Base-by-base conservation (phyloP, 768 basidiomycete species). In the Leccinum ochraceum region DNA sequence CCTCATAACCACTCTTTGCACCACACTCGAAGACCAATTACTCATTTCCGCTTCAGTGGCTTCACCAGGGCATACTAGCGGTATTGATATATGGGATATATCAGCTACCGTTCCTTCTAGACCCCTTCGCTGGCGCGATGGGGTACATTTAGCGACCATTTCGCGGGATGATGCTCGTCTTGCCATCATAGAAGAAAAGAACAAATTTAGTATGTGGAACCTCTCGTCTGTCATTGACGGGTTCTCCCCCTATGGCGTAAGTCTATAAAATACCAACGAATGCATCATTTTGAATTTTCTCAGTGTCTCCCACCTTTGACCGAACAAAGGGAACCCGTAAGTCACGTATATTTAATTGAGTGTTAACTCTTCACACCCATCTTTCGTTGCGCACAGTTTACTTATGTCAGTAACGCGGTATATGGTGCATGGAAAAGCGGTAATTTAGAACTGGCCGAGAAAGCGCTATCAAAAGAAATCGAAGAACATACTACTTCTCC, bases 51-150 rank as follows among this genome's bases (percentile, higher is more conserved):
- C 30, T 30, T 30, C 30, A 9, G 30, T 30, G 30, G 5, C 22
- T 20, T 22, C 34, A 53, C 26, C 34, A 13, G 22, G 57, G 42
- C 20, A 30, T 30, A 2, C 7, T 9, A 30, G 4, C 1, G 11
- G n/a, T 6, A 51, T 67, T 30, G 60, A 66, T 28, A 53, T 67
- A n/a, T 67, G 66, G 63, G 59, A 60, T 48, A 57, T 57, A 55
- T 26, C 54, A 30, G 20, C 36, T 17, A 50, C n/a, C 26, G 28
- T 52, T 37, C 4, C 52, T 14, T 22, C 26, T 5, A 13, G 53
- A 53, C 59, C 39, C 14, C 46, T 67, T 10, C 54, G 42, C 22
- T 65, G 56, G 14, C 36, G 14, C n/a, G 22, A 51, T 8, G 53
- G 24, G 4, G 58, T 37, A 3, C 10, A 9, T 26, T 52, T 28